Base-by-base conservation (phyloP, 1,284 basidiomycete genomes). In the Ustilago esculenta region DNA sequence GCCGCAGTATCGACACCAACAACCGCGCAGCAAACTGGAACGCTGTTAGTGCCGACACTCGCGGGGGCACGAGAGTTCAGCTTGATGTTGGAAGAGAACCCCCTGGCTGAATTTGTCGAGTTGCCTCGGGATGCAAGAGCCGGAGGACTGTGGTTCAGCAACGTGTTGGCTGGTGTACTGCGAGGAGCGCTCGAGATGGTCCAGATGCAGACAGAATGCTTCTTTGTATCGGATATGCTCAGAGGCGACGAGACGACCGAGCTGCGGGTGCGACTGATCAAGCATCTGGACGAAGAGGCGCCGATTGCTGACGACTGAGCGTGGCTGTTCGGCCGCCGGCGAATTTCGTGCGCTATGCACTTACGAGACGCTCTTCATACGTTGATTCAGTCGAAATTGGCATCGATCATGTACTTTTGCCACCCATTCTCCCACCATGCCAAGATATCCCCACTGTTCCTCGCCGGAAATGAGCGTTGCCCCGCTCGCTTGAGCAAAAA, bases 101-200 rank as follows among this genome's bases (percentile, higher is more conserved):
- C 96, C 0, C 82, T 99, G 48, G 89, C 94, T 8, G 96, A 98
- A 76, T 98, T 98, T 81, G 95, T 97, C 32, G 96, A 98, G 81
- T 85, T 99, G 37, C 96, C 96, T 0, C 90, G 92, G 49, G 94
- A 97, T 75, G 94, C 89, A 32, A 59, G 75, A 34, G 55, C 50
- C 3, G 76, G 79, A 12, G 94, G 94, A 0, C 84, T 99, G 29
- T 96, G 93, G 92, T 98, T 94, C 83, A 93, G 91, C 81, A 98
- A 98, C 82, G 90, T 98, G 24, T 84, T 96, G 0, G 95, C 92
- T 71, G 96, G 96, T 3, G 95, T 98, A 1, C 83, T 98, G 42
- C 85, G 94, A 50, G 96, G 96, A 1, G 89, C 94, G 21, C 82
- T 98, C 45, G 96, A 99, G 84, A 99, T 99, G 96, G 96, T 96